These are phyloP conservation scores for Cytidiella melzeri DNA, from an alignment of 768 basidiomycete species.

Conservation along the genomic window DNA sequence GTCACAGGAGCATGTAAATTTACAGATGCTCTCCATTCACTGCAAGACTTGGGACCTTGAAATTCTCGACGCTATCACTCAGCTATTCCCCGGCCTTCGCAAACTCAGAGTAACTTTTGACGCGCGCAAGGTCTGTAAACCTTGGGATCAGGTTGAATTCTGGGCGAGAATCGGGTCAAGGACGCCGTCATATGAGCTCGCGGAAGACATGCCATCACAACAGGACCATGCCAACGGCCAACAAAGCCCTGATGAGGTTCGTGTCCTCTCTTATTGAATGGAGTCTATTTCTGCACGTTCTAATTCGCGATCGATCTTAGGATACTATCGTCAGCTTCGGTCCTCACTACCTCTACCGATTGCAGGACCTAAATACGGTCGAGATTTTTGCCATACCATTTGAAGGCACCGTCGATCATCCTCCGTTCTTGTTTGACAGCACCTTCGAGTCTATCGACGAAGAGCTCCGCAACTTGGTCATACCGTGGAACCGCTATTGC, in stretches of 20 bases:
- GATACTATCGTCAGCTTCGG: slow-evolving; percentile 38
- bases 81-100: slow-evolving; percentile 31
- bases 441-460: slow-evolving; percentile 20
- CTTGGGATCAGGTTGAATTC: slow-evolving; percentile 11
- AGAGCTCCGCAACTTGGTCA: slow-evolving; percentile 31
- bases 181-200: no score
- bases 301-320: slow-evolving; percentile 16
- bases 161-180: no score
- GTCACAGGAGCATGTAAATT: slow-evolving; percentile 21
- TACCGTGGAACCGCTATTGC: slow-evolving; percentile 40
- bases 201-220: slow-evolving; percentile 6
- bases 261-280: slow-evolving; percentile 15
- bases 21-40: slow-evolving; percentile 31
- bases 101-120: slow-evolving; percentile 37
- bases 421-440: slow-evolving; percentile 15
- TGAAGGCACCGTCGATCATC: slow-evolving; percentile 10
- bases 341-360: slow-evolving; percentile 33
- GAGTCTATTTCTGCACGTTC: not conserved
- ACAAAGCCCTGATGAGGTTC: slow-evolving; percentile 36
- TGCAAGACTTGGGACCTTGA: slow-evolving; percentile 39
- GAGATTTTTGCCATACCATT: slow-evolving; percentile 29
- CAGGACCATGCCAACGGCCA: slow-evolving; percentile 9
- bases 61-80: slow-evolving; percentile 35
- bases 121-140: slow-evolving; percentile 24
- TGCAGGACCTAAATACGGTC: slow-evolving; percentile 32